A percentile compares a stretch with the other conserved stretches of the same genome.
Conservation (phyloP, 2,329 filamentous ascomycete species). For the Purpureocillium takamizusanense region DNA sequence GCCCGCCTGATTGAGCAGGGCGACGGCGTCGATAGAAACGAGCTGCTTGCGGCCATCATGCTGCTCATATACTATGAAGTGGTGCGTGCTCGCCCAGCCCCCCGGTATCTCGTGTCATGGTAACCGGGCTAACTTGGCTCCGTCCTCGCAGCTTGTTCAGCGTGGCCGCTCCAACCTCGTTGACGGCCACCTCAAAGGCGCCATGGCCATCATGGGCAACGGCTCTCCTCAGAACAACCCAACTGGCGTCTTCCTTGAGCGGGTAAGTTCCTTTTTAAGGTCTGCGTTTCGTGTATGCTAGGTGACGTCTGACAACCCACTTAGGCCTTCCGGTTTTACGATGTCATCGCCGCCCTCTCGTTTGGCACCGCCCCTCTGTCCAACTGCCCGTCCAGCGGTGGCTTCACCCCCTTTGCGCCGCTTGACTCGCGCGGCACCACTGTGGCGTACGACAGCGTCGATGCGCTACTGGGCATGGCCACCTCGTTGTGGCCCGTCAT, state of each 20-base stretch:
- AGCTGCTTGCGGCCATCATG: conserved; percentile 52
- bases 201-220: conserved; percentile 50
- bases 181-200: conserved; percentile 51
- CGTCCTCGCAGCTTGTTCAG: conserved; percentile 44
- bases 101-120: not conserved
- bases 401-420: conserved; percentile 36
- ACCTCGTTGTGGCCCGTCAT: conserved; percentile 56
- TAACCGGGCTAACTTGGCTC: no score
- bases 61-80: conserved; percentile 56
- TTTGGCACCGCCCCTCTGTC: conserved; percentile 49
- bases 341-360: conserved; percentile 55
- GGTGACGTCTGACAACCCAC: no score
- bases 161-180: conserved; percentile 50
- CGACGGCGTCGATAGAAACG: conserved; percentile 40
- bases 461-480: conserved; percentile 52
- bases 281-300: not conserved
- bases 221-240: conserved; percentile 34
- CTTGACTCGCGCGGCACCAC: conserved; percentile 32
- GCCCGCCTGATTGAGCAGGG: conserved; percentile 47
- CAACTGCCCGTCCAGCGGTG: conserved; percentile 35
- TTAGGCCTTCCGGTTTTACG: conserved; percentile 59
- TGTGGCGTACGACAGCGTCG: conserved; percentile 42
- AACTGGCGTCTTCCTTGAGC: conserved; percentile 48
- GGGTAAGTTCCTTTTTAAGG: conserved; percentile 29
- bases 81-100: conserved; percentile 28